Evolutionary conservation across 2,329 filamentous ascomycete species (phyloP), one percentile per base, ranked within the genome.

Genomic region (Chaetomium globosum): DNA sequence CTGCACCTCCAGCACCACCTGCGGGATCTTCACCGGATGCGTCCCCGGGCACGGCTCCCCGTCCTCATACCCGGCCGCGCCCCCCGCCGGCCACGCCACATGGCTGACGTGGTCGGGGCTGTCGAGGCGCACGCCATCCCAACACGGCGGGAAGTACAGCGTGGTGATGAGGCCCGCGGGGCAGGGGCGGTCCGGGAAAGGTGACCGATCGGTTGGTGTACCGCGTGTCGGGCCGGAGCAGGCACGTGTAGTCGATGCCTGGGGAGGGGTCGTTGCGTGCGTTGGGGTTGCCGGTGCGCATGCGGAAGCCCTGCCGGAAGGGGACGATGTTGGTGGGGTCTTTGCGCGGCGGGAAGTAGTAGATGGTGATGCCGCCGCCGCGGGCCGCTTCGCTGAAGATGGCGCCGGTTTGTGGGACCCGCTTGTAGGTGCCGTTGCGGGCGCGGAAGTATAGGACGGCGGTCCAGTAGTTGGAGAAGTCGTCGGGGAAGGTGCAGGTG

Each of bases 121-220:
- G 72, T 88, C 85, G n/a, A 85, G 69, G 67, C 86, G 80, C 49
- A 77, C 75, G 28, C 86, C 86, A 66, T 89, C 80, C 87, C 87
- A 89, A 77, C 87, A 89, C 21, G 75, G 69, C 10, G 74, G 75
- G 70, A 80, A 80, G 59, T 78, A 75, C 61, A 78, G 73, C 31
- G 77, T 76, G 0, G 77, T 77, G 74, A 79, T 78, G 65, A 80
- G 78, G 21, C 79, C 78, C 4, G 74, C 75, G 4, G 71, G 70
- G 65, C 79, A 80, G 4, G 73, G 74, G 62, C 73, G 69, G 0
- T 71, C 73, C n/a, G 1, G 79, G 79, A 71, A 81, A 80, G 53
- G 74, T 72, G 36, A 13, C 10, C 26, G 76, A 72, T 0, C 77
- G 73, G 69, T 80, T 78, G 58, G 74, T 74, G 68, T 77, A 79